Evolutionary conservation across 345 rosid genomes (phyloP), one percentile per base, ranked within the genome.

Genomic region (Heritiera littoralis): DNA sequence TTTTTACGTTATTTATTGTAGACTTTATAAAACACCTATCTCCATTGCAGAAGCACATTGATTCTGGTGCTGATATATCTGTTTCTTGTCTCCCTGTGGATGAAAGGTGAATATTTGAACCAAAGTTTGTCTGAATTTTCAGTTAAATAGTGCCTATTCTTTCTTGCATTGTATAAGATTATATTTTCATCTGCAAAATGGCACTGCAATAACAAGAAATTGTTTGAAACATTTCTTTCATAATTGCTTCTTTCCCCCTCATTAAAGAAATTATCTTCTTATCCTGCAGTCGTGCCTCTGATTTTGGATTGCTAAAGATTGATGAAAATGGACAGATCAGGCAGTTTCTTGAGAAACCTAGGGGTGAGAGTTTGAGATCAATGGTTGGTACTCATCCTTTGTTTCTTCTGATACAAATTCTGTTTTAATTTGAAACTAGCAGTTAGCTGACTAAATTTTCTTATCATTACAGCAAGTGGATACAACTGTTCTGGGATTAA

Each of bases 301-400:
- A 92, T 81, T 95, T 82, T 77, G 97, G 95, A 80, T 68, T 91
- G 89, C 86, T 94, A 79, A 94, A 94, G 89, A 87, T 89, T 30
- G 92, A 91, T 38, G 84, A 84, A 81, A 81, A 84, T n/a, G 94
- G 95, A 64, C 83, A 84, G 83, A 88, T 94, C 30, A 81, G 56
- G 35, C 88, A 89, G 13, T 93, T 94, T 80, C 85, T 84, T 45
- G 97, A 93, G 85, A 94, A 94, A 80, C 97, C 98, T 0, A 89
- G 78, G 68, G 95, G 94, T 72, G 86, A 66, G 64, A 87, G 79
- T 85, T 87, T 91, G 90, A 86, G 80, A 85, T 83, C 97, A 51
- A 93, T 90, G 97, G 97, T 94, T 84, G 82, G 66, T 71, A 58
- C 66, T 20, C 43, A 7, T 65, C 78, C 58, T 43, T 7, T 32